These are phyloP conservation scores for Metschnikowia arizonensis DNA, from an alignment of 805 yeast species.

Conservation along the genomic window DNA sequence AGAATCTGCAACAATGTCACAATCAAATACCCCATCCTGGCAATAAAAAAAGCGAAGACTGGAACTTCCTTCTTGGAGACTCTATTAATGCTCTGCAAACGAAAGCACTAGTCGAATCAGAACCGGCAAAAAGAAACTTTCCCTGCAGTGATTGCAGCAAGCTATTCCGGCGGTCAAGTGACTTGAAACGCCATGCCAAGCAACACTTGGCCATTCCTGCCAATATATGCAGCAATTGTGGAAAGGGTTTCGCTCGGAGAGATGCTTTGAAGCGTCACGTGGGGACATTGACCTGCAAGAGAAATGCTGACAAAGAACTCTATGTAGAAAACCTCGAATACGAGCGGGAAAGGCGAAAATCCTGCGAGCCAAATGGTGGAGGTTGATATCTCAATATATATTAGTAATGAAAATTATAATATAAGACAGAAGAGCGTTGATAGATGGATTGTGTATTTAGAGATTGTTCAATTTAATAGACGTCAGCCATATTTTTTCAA, in stretches of 20 bases:
- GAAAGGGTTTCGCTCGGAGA: slow-evolving; percentile 78
- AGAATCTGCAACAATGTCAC: slow-evolving; percentile 3
- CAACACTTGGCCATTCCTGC: slow-evolving; percentile 71
- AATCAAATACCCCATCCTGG: neutral
- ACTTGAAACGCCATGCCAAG: slow-evolving; percentile 69
- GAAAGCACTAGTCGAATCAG: slow-evolving; percentile 1
- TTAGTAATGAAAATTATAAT: too few relatives aligned
- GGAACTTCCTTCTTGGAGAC: slow-evolving; percentile 29
- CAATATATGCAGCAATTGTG: slow-evolving; percentile 69
- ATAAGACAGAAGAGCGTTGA: too few relatives aligned
- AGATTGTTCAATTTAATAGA: too few relatives aligned
- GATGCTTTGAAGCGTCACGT: slow-evolving; percentile 77
- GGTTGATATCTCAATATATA: neutral
- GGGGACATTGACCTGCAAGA: slow-evolving; percentile 68
- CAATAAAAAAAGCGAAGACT: slow-evolving; percentile 24
- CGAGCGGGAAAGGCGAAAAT: slow-evolving; percentile 1
- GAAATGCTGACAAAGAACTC: slow-evolving; percentile 57
- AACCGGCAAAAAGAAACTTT: slow-evolving; percentile 34
- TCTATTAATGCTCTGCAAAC: slow-evolving; percentile 4
- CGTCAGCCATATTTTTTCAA: too few relatives aligned
- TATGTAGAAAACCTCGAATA: slow-evolving; percentile 32
- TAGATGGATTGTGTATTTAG: neutral
- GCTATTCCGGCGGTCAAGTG: slow-evolving; percentile 64
- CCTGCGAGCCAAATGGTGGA: neutral
- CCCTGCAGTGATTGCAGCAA: slow-evolving; percentile 58